Evolutionary conservation across 2,329 filamentous ascomycete species (phyloP).

Genomic region (Botrytis porri): DNA sequence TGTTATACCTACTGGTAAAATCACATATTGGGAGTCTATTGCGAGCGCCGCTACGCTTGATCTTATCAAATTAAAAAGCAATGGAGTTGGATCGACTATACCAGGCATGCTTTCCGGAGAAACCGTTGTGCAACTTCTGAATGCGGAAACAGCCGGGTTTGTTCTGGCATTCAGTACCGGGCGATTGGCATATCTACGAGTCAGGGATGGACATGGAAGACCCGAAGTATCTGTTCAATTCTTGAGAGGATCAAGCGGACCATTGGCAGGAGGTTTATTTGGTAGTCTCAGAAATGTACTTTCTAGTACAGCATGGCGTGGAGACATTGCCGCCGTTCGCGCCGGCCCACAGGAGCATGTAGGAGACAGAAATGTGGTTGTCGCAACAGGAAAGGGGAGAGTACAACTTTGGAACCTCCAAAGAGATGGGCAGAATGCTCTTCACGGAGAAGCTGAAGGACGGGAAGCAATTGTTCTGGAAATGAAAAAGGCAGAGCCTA

Average conservation of each 20-base stretch:
- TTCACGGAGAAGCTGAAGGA: constrained; percentile 69
- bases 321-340: constrained; percentile 76
- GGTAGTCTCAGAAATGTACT: constrained; percentile 78
- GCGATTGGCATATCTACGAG: constrained; percentile 78
- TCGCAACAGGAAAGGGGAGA: constrained; percentile 72
- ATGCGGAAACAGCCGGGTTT: constrained; percentile 82
- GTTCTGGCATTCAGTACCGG: constrained; percentile 82
- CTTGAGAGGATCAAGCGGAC: constrained; percentile 59
- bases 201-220: constrained; percentile 83
- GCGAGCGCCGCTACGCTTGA: constrained; percentile 82
- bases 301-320: constrained; percentile 65
- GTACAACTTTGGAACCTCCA: constrained; percentile 87
- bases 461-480: constrained; percentile 61
- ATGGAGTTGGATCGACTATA: constrained; percentile 73
- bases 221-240: constrained; percentile 77
- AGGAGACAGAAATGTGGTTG: constrained; percentile 81
- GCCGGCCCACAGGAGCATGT: constrained; percentile 68
- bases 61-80: constrained; percentile 70
- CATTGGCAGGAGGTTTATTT: constrained; percentile 65
- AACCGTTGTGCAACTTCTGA: constrained; percentile 70
- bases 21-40: constrained; percentile 95
- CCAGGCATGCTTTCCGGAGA: constrained; percentile 76
- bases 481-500: constrained; percentile 54
- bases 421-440: constrained; percentile 77
- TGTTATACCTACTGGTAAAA: constrained; percentile 78